Conservation (phyloP, 192 early-diverging fungal genomes). For the Coemansia sp. region DNA sequence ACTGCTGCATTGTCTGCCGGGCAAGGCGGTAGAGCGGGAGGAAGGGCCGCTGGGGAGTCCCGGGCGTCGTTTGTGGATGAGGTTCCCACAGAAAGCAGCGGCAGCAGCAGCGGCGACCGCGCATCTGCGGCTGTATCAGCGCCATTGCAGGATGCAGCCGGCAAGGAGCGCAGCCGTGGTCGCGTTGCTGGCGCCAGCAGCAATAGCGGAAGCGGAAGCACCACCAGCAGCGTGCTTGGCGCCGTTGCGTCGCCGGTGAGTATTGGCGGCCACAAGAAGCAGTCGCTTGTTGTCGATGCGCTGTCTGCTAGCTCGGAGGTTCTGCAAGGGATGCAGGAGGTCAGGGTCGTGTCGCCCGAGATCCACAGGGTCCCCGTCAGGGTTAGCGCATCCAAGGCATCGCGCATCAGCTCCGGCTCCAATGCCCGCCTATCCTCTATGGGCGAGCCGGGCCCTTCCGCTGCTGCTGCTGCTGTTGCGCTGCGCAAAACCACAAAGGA, state of each 20-base stretch:
- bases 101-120: conserved; percentile 1
- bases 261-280: conserved; percentile 48
- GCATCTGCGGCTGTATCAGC: neutral
- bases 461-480: neutral
- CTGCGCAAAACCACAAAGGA: conserved; percentile 10
- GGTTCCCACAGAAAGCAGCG: neutral
- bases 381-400: conserved; percentile 12
- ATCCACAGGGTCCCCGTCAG: conserved; percentile 10
- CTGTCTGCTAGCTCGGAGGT: conserved; percentile 37
- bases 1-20: neutral
- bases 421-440: neutral
- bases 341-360: conserved; percentile 27
- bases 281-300: conserved; percentile 47
- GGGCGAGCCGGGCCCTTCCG: neutral
- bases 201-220: conserved; percentile 3
- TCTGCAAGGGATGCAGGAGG: conserved; percentile 32
- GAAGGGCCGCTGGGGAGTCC: neutral
- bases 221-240: conserved; percentile 24
- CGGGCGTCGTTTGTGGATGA: neutral
- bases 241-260: conserved; percentile 48
- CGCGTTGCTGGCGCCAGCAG: neutral
- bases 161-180: neutral
- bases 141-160: neutral
- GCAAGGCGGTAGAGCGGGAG: neutral
- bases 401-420: neutral